These are phyloP conservation scores for Skeletonema potamos DNA, from an alignment of 108 stramenopile genomes.

Conservation along the genomic window DNA sequence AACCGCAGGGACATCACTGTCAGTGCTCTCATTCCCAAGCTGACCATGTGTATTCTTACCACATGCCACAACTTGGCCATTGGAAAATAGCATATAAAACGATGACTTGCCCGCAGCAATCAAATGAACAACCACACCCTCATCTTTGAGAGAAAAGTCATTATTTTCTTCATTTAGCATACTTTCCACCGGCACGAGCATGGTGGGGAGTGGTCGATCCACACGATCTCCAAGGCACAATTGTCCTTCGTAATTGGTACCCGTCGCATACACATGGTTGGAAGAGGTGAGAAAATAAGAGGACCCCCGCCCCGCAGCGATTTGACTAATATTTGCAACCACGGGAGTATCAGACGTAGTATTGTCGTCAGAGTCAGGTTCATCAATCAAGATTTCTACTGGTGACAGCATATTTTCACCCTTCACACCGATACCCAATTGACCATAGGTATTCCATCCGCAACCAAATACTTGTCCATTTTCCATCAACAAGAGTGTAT, in stretches of 20 bases:
- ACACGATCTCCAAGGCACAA: slow-evolving; percentile 33
- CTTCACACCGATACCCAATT: slow-evolving; percentile 19
- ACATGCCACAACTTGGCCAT: slow-evolving; percentile 32
- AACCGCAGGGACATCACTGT: slow-evolving; percentile 12
- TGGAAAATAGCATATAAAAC: slow-evolving; percentile 18
- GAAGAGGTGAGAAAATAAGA: slow-evolving; percentile 37
- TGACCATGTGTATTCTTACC: slow-evolving; percentile 36
- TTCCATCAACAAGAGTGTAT: slow-evolving; percentile 21
- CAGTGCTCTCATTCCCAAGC: slow-evolving; percentile 14
- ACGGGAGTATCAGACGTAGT: neutral
- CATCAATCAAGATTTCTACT: slow-evolving; percentile 9
- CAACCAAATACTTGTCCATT: slow-evolving; percentile 36
- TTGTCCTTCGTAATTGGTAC: slow-evolving; percentile 38
- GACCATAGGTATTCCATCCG: slow-evolving; percentile 40
- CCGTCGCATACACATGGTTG: slow-evolving; percentile 17
- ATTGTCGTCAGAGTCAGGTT: neutral
- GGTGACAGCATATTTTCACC: neutral
- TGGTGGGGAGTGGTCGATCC: slow-evolving; percentile 13
- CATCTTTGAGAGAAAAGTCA: slow-evolving; percentile 4
- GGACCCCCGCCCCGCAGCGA: slow-evolving; percentile 29
- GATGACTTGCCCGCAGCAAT: slow-evolving; percentile 27
- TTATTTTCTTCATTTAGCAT: neutral
- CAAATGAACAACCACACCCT: neutral
- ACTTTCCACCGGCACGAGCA: neutral
- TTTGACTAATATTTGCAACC: neutral